These are phyloP conservation scores for Scleromitrula shiraiana DNA, from an alignment of 2,329 filamentous ascomycete genomes.

Conservation along the genomic window DNA sequence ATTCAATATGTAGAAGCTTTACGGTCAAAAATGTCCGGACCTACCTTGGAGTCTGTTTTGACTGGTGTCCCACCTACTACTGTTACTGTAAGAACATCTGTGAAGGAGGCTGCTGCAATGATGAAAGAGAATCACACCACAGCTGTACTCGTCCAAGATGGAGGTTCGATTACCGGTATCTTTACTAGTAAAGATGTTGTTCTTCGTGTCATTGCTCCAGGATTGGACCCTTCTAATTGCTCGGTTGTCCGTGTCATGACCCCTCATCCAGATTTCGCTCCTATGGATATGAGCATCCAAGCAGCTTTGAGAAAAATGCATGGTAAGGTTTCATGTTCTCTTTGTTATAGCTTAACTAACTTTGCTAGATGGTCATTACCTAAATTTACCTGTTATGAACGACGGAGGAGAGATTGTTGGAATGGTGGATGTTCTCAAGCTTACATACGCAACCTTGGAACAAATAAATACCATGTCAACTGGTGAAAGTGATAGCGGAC, in stretches of 20 bases:
- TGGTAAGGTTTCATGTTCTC: slow-evolving; percentile 49
- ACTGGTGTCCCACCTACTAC: slow-evolving; percentile 89
- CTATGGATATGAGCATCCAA: slow-evolving; percentile 98
- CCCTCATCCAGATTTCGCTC: slow-evolving; percentile 95
- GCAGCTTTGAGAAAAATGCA: slow-evolving; percentile 98
- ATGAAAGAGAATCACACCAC: slow-evolving; percentile 99
- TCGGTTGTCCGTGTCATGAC: slow-evolving; percentile 99
- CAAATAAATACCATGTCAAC: slow-evolving; percentile 95
- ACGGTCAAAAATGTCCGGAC: slow-evolving; percentile 93
- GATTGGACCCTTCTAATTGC: slow-evolving; percentile 87
- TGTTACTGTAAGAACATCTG: slow-evolving; percentile 89
- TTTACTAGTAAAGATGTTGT: slow-evolving; percentile 99
- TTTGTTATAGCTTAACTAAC: slow-evolving; percentile 14
- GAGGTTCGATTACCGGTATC: slow-evolving; percentile 95
- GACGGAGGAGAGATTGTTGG: slow-evolving; percentile 94
- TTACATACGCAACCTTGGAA: slow-evolving; percentile 96
- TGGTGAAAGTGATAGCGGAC: slow-evolving; percentile 73
- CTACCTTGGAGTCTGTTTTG: slow-evolving; percentile 88
- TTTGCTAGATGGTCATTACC: slow-evolving; percentile 80
- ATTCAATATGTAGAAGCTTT: slow-evolving; percentile 98
- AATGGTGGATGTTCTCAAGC: slow-evolving; percentile 97
- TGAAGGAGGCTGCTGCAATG: slow-evolving; percentile 86
- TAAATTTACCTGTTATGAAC: slow-evolving; percentile 98
- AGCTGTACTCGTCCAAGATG: slow-evolving; percentile 90
- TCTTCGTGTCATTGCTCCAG: slow-evolving; percentile 92